Evolutionary conservation across 768 basidiomycete genomes (phyloP).

Genomic region (Suillus plorans): DNA sequence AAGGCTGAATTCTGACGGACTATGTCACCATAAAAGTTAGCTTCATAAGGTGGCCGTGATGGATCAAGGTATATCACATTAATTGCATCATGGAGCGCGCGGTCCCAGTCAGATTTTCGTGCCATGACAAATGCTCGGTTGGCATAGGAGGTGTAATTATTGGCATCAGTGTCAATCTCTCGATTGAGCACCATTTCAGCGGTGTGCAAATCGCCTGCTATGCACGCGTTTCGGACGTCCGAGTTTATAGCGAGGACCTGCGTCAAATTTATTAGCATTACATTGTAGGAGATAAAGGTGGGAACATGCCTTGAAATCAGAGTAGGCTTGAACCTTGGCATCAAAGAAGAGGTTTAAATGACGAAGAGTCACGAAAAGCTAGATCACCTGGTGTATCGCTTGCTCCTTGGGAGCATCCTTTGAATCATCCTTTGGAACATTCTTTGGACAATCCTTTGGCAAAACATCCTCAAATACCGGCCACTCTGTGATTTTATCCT

Average conservation of each 20-base stretch:
- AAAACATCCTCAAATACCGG: not conserved
- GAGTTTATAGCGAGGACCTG: not conserved
- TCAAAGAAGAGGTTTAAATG: not conserved
- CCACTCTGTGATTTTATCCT: not conserved
- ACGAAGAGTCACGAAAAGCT: not conserved
- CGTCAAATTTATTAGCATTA: not conserved
- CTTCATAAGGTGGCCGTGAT: not conserved
- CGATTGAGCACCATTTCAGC: not conserved
- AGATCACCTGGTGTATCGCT: not conserved
- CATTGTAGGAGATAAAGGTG: not conserved
- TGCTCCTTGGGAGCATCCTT: not conserved
- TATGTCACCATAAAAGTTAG: not conserved
- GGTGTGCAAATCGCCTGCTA: not conserved
- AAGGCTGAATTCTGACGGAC: not conserved
- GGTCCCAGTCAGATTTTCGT: not conserved
- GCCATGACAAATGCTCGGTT: not conserved
- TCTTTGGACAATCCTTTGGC: not conserved
- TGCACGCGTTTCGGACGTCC: not conserved
- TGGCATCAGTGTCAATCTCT: not conserved
- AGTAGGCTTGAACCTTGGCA: not conserved
- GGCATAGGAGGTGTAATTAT: not conserved
- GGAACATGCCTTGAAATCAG: not conserved
- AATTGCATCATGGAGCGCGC: not conserved
- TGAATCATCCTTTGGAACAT: not conserved
- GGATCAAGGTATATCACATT: not conserved